These are phyloP conservation scores for Abelmoschus esculentus DNA, from an alignment of 345 rosid genomes.

Conservation along the genomic window DNA sequence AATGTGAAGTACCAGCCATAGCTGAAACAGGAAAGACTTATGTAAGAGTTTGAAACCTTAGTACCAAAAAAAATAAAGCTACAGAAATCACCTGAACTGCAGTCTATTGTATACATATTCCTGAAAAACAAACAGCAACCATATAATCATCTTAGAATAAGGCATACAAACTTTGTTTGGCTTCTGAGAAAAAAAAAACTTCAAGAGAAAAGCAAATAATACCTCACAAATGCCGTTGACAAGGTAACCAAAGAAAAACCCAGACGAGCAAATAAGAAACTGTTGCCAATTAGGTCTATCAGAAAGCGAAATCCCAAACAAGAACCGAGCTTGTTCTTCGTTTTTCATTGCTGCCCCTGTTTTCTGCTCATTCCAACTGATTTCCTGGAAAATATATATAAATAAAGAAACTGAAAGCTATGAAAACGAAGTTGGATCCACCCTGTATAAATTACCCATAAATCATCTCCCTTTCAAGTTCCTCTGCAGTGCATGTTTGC, in stretches of 20 bases:
- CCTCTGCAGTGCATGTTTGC: background rate
- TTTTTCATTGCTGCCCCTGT: slow-evolving; percentile 32
- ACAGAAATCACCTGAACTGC: slow-evolving; percentile 53
- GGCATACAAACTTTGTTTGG: slow-evolving; percentile 1
- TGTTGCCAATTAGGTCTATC: slow-evolving; percentile 63
- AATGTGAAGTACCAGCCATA: slow-evolving; percentile 99
- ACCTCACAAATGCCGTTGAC: slow-evolving; percentile 97
- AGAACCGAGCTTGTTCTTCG: slow-evolving; percentile 43
- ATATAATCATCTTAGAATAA: background rate
- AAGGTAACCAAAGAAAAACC: slow-evolving; percentile 96
- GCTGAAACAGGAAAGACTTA: slow-evolving; percentile 34
- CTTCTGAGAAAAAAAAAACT: background rate
- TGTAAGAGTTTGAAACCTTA: slow-evolving; percentile 4
- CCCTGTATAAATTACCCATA: background rate
- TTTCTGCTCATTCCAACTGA: background rate
- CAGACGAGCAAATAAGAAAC: slow-evolving; percentile 83
- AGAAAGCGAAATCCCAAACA: slow-evolving; percentile 64
- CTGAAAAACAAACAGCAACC: slow-evolving; percentile 30
- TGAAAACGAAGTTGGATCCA: background rate
- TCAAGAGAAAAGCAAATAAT: background rate
- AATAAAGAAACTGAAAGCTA: background rate
- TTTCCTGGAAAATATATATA: background rate
- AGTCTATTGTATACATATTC: slow-evolving; percentile 97
- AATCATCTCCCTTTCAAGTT: background rate
- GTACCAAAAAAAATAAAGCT: background rate